These are phyloP conservation scores for Phytophthora syringae DNA, from an alignment of 352 stramenopile genomes.

Conservation along the genomic window DNA sequence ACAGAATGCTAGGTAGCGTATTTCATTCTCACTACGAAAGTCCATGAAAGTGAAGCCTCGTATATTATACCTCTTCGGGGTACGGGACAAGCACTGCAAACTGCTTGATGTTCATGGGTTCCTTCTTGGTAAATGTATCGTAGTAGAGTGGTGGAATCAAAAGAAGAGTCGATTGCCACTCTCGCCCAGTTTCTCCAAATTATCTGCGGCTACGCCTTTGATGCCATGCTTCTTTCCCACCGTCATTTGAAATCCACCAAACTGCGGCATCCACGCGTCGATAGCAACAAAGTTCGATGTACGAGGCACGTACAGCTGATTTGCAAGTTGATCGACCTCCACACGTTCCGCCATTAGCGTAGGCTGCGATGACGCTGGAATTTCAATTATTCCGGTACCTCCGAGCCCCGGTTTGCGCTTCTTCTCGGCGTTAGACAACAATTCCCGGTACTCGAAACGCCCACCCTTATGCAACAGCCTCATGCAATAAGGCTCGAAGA, in stretches of 20 bases:
- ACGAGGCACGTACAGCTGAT: slow-evolving; percentile 39
- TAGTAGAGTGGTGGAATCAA: too few relatives aligned
- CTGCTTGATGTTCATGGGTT: too few relatives aligned
- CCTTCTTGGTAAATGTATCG: too few relatives aligned
- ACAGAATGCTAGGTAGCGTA: too few relatives aligned
- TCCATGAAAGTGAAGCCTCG: too few relatives aligned
- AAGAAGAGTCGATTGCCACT: too few relatives aligned
- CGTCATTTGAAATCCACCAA: slow-evolving; percentile 43
- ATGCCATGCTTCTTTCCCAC: slow-evolving; percentile 33
- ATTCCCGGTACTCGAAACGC: slow-evolving; percentile 28
- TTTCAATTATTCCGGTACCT: slow-evolving; percentile 21
- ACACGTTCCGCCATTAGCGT: slow-evolving; percentile 29
- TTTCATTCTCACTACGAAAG: too few relatives aligned
- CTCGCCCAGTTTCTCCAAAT: slow-evolving; percentile 38
- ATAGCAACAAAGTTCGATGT: slow-evolving; percentile 41
- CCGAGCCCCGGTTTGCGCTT: slow-evolving; percentile 20
- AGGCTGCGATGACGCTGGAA: slow-evolving; percentile 24
- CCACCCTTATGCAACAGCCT: slow-evolving; percentile 40
- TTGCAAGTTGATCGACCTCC: slow-evolving; percentile 20
- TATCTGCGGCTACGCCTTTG: slow-evolving; percentile 27
- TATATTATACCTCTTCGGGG: too few relatives aligned
- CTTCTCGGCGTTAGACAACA: slow-evolving; percentile 32
- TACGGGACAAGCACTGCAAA: too few relatives aligned
- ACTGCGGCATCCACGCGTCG: slow-evolving; percentile 32
- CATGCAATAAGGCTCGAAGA: slow-evolving; percentile 46